Conservation (phyloP, 257 asterid species). For the Vinca minor region DNA sequence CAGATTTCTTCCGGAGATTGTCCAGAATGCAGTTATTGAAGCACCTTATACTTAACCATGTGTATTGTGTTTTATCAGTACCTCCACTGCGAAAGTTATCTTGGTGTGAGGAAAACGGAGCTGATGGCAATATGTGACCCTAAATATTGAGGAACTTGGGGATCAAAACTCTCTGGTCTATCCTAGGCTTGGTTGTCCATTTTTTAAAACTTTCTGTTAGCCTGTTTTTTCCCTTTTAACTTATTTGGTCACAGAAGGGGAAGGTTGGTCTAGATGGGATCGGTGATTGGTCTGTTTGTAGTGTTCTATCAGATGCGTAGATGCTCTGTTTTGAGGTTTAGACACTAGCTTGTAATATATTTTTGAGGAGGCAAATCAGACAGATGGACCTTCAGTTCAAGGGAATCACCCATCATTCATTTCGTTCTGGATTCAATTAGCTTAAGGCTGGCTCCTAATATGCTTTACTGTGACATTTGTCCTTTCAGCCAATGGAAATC, state of each 20-base stretch:
- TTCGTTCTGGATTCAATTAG: slow-evolving; percentile 54
- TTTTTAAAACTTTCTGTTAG: neutral
- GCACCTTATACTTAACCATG: slow-evolving; percentile 33
- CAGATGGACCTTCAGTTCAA: slow-evolving; percentile 37
- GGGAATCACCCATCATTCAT: slow-evolving; percentile 45
- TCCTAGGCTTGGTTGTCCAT: neutral
- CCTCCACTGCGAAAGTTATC: slow-evolving; percentile 16
- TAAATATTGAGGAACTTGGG: neutral
- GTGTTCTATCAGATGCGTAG: slow-evolving; percentile 14
- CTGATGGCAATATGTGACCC: neutral
- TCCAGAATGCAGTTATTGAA: slow-evolving; percentile 42
- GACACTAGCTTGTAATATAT: slow-evolving; percentile 22
- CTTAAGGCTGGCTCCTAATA: slow-evolving; percentile 68
- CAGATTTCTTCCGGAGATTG: slow-evolving; percentile 37
- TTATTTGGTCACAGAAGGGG: neutral
- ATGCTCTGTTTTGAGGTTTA: slow-evolving; percentile 19
- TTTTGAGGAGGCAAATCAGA: slow-evolving; percentile 43
- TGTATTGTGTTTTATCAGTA: slow-evolving; percentile 27
- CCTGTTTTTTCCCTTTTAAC: neutral
- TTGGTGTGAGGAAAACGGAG: neutral
- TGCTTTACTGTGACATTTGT: slow-evolving; percentile 73
- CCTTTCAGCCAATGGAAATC: slow-evolving; percentile 96
- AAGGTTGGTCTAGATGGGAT: slow-evolving; percentile 10
- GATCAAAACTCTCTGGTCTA: neutral
- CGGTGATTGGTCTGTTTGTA: neutral